phyloP scores from a whole-genome alignment of 2,329 filamentous ascomycete species.

The Rutstroemia sp. region DNA sequence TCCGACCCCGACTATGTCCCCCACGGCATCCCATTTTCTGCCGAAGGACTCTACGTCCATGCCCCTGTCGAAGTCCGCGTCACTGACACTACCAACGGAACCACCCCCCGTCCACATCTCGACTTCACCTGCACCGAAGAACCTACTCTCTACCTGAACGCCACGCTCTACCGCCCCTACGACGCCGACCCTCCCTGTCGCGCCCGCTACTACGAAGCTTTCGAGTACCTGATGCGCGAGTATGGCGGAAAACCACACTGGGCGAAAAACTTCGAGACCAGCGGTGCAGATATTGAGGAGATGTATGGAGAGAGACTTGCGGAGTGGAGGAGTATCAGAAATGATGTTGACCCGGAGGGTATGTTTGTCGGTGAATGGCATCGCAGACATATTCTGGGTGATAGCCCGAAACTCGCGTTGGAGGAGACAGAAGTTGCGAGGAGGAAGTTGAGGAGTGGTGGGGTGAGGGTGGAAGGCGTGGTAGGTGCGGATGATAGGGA shows the following conservation, averaged over 20 bases:
- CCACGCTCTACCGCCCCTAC: conserved; percentile 82
- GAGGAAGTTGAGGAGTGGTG: conserved; percentile 20
- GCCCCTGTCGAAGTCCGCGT: conserved; percentile 91
- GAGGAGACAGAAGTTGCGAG: conserved; percentile 26
- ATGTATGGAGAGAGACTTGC: conserved; percentile 64
- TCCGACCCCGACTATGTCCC: conserved; percentile 57
- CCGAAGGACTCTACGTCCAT: conserved; percentile 74
- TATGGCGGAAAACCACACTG: conserved; percentile 79
- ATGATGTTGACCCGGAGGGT: conserved; percentile 68
- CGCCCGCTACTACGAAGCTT: conserved; percentile 76
- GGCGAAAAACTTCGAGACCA: conserved; percentile 79
- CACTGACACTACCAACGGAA: conserved; percentile 53
- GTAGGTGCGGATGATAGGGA: conserved; percentile 12
- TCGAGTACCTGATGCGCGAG: conserved; percentile 85
- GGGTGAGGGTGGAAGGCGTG: conserved; percentile 18
- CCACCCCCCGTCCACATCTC: conserved; percentile 49
- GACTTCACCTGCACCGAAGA: conserved; percentile 63
- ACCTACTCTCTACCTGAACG: conserved; percentile 82
- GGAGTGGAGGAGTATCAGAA: conserved; percentile 60
- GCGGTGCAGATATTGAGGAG: conserved; percentile 51
- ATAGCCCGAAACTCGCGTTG: conserved; percentile 19
- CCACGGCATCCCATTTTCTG: conserved; percentile 71
- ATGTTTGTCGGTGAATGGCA: conserved; percentile 94
- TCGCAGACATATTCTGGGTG: conserved; percentile 53
- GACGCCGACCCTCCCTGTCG: conserved; percentile 68